Evolutionary conservation across 1,284 basidiomycete genomes (phyloP).

Genomic region (Puccinia sorghi): DNA sequence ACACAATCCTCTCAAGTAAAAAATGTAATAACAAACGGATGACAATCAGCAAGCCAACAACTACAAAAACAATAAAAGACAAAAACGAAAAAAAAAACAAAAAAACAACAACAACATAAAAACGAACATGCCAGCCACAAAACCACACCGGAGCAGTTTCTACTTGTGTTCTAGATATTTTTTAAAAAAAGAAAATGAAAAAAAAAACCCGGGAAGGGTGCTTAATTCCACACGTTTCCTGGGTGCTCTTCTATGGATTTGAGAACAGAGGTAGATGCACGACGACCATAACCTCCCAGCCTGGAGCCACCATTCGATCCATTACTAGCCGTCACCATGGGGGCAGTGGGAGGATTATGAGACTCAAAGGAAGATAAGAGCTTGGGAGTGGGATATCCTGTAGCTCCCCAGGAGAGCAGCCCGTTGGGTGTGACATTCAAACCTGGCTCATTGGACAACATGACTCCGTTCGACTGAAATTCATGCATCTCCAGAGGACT

Average conservation of each 20-base stretch:
- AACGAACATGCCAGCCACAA: too few species aligned
- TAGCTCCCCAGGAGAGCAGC: neutral
- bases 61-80: too few species aligned
- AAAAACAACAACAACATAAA: too few species aligned
- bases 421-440: neutral
- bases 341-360: neutral
- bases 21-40: too few species aligned
- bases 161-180: too few species aligned
- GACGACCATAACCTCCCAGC: slow-evolving; percentile 18
- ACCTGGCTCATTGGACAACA: neutral
- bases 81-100: too few species aligned
- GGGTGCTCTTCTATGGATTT: slow-evolving; percentile 39
- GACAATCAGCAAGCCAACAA: too few species aligned
- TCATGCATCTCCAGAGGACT: slow-evolving; percentile 16
- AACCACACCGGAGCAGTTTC: too few species aligned
- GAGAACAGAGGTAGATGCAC: slow-evolving; percentile 36
- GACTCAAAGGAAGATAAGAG: neutral
- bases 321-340: neutral
- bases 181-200: too few species aligned
- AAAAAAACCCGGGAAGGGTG: too few species aligned
- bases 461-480: slow-evolving; percentile 2
- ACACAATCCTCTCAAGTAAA: too few species aligned
- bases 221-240: slow-evolving; percentile 23
- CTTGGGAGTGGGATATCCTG: neutral
- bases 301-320: neutral